Evolutionary conservation across 1,139 yeast species (phyloP).

Genomic region (Blastobotrys ciferrii): DNA sequence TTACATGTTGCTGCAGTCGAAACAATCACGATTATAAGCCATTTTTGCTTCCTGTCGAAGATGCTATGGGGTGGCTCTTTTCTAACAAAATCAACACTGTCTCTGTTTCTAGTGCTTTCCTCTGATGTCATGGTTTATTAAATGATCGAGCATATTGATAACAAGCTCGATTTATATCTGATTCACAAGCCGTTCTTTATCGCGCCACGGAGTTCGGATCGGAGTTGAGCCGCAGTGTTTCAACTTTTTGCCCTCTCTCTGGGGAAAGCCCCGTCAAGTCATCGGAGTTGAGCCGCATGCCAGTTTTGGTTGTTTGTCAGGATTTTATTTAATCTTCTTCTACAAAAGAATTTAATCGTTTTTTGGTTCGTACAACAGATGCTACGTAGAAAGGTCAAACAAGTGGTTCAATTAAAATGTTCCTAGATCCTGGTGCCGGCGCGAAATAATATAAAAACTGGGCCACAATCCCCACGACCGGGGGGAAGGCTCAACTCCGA

Average conservation of each 20-base stretch:
- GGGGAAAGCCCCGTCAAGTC: too few relatives aligned
- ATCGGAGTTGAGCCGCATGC: not conserved
- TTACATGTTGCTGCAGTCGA: conserved; percentile 14
- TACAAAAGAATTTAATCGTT: too few relatives aligned
- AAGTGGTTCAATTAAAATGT: too few relatives aligned
- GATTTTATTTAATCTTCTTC: too few relatives aligned
- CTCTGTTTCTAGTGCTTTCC: not conserved
- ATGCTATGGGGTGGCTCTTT: conserved; percentile 3
- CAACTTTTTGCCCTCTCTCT: not conserved
- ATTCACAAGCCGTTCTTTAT: too few relatives aligned
- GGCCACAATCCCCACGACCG: too few relatives aligned
- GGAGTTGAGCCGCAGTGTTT: not conserved
- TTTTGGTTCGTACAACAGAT: too few relatives aligned
- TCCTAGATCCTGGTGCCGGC: too few relatives aligned
- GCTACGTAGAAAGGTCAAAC: too few relatives aligned
- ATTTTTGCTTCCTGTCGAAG: conserved; percentile 10
- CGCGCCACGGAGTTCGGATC: not conserved
- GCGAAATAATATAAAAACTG: too few relatives aligned
- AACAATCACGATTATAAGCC: conserved; percentile 9
- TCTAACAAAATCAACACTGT: not conserved
- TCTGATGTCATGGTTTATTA: not conserved
- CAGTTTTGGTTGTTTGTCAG: too few relatives aligned
- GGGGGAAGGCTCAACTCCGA: too few relatives aligned
- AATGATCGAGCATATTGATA: not conserved
- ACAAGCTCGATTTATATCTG: not conserved